Conservation (phyloP, 2,329 filamentous ascomycete species). For the Cercospora sp. region DNA sequence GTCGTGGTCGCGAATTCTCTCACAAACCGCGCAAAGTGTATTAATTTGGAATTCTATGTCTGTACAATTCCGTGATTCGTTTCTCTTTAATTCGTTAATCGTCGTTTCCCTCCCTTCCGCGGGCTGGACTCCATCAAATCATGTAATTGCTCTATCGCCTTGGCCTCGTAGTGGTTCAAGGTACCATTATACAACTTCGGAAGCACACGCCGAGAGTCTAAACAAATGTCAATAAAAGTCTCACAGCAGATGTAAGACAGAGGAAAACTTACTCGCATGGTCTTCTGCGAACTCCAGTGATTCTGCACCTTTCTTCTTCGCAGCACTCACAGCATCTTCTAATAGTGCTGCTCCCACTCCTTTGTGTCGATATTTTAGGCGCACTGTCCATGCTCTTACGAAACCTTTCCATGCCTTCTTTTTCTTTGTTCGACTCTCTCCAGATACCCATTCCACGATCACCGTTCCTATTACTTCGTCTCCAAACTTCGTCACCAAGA, state of each 20-base stretch:
- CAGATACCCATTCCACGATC: constrained; percentile 64
- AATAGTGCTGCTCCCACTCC: constrained; percentile 73
- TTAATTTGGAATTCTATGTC: constrained; percentile 5
- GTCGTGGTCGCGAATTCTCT: neutral
- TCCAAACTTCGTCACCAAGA: constrained; percentile 66
- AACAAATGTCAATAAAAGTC: neutral
- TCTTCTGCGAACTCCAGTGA: constrained; percentile 71
- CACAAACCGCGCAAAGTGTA: constrained; percentile 1
- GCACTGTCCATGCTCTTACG: constrained; percentile 81
- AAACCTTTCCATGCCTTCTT: constrained; percentile 64
- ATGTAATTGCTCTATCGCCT: constrained; percentile 49
- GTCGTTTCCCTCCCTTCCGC: constrained; percentile 10
- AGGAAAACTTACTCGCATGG: constrained; percentile 67
- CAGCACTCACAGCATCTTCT: constrained; percentile 68
- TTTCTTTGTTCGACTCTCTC: constrained; percentile 43
- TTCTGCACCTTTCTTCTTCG: constrained; percentile 67
- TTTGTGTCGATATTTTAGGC: constrained; percentile 64
- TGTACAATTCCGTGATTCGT: constrained; percentile 6
- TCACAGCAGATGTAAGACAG: neutral
- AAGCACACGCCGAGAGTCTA: constrained; percentile 57
- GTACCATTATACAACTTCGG: constrained; percentile 62
- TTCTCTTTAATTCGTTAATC: constrained; percentile 16
- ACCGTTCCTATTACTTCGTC: constrained; percentile 69
- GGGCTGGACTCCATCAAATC: constrained; percentile 37
- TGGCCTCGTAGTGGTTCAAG: constrained; percentile 61